Evolutionary conservation across 495 filamentous ascomycete species (phyloP).

Genomic region (Aspergillus indologenus): DNA sequence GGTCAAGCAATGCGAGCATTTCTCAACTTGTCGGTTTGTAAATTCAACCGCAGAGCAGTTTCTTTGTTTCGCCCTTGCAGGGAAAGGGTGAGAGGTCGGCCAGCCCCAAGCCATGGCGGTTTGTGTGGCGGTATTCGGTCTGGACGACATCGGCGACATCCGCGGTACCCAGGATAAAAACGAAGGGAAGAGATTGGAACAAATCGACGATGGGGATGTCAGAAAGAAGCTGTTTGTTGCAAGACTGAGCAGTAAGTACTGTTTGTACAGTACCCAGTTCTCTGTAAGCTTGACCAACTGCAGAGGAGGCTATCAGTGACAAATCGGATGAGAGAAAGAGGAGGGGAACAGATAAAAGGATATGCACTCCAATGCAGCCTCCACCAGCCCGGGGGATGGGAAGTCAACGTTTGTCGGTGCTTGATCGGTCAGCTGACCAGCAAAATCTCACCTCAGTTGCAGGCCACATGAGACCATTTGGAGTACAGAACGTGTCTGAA

Average conservation of each 20-base stretch:
- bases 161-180: constrained; percentile 21
- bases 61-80: constrained; percentile 4
- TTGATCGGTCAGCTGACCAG: constrained; percentile 15
- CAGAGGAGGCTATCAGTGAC: constrained; percentile 8
- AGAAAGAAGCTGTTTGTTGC: background rate
- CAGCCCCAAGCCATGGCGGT: constrained; percentile 12
- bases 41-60: background rate
- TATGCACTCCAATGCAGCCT: constrained; percentile 14
- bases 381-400: constrained; percentile 5
- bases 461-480: too few relatives aligned
- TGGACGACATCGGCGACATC: constrained; percentile 17
- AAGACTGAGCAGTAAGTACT: background rate
- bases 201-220: too few relatives aligned
- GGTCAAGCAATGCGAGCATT: background rate
- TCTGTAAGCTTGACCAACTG: background rate
- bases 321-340: constrained; percentile 4
- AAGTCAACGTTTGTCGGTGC: constrained; percentile 2
- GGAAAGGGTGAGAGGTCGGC: background rate
- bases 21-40: background rate
- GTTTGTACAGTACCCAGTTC: too few relatives aligned
- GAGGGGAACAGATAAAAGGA: background rate
- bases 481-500: background rate
- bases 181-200: background rate
- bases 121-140: constrained; percentile 18
- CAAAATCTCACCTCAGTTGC: constrained; percentile 9